Evolutionary conservation across 192 early-diverging fungal species (phyloP), one percentile per base, ranked within the genome.

Genomic region (Coemansia sp.): DNA sequence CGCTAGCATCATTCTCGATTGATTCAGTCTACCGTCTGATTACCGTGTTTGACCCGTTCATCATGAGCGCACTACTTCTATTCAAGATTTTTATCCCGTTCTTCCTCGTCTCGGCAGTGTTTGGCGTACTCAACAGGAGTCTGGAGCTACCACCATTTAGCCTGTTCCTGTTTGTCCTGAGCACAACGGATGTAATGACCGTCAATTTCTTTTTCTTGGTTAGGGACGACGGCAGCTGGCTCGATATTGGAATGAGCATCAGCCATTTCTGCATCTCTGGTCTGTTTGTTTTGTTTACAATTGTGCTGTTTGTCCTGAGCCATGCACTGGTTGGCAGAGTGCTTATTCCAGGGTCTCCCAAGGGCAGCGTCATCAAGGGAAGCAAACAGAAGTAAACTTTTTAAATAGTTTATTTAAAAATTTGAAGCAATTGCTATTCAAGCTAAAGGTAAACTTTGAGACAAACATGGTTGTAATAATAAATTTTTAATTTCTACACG

Each of bases 151-250:
- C 93, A 14, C 81, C 93, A 9, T 93, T 96, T 69, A 86, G 86
- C 30, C 62, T 98, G 59, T 96, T 95, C 70, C 76, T 94, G 55
- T 62, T 93, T 48, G 92, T 94, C 8, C 71, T 96, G 11, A 83
- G 85, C 33, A 94, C 91, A 11, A 93, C 90, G 0, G 95, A 98
- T 69, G 80, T 98, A 0, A 91, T 92, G 87, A 95, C 95, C 1
- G 81, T 98, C 54, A 95, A 95, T 81, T 98, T 98, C 66, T 98
- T 98, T 66, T 98, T 91, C 59, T 81, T 96, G 43, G 95, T 98
- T 33, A 64, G 84, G 15, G 95, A 98, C 77, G 80, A 86, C 66
- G 95, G 95, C 11, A 88, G 86, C 49, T 98, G 95, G 95, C 75
- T 98, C 25, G 95, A 98, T 73, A 98, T 98, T 67, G 95, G 95